phyloP scores from a whole-genome alignment of 345 rosid genomes.

The Lagerstroemia speciosa region DNA sequence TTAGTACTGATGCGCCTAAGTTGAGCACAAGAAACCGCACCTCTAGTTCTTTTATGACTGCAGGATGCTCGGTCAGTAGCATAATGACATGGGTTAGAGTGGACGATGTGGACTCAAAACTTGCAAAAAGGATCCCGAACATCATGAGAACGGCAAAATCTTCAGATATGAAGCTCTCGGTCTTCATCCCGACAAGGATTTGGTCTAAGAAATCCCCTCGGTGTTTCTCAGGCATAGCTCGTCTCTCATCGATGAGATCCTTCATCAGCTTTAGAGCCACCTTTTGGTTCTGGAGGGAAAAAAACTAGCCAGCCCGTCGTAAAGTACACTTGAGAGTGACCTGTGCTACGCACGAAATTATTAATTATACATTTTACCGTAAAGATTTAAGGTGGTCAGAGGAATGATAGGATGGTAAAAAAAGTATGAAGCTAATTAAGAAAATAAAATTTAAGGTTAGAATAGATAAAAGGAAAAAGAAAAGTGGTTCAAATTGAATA shows the following conservation, averaged over 20 bases:
- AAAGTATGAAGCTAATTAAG: too few species aligned
- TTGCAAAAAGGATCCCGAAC: constrained; percentile 21
- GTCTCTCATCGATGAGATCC: constrained; percentile 17
- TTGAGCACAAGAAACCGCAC: not conserved
- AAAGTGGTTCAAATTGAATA: too few species aligned
- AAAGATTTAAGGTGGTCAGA: too few species aligned
- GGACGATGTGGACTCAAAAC: constrained; percentile 29
- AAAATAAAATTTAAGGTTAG: too few species aligned
- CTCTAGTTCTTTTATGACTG: constrained; percentile 22
- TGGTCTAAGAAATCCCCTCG: constrained; percentile 25
- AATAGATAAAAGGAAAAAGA: too few species aligned
- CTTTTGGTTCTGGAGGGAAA: constrained; percentile 19
- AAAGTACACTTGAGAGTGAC: too few species aligned
- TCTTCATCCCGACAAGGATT: constrained; percentile 19
- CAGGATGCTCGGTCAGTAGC: constrained; percentile 20
- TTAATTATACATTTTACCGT: too few species aligned
- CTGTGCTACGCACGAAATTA: too few species aligned
- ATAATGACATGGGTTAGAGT: constrained; percentile 20
- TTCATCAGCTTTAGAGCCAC: constrained; percentile 17
- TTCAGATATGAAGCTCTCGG: constrained; percentile 13
- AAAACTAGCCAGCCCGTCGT: not conserved
- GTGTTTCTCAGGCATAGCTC: constrained; percentile 6
- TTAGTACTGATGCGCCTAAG: too few species aligned
- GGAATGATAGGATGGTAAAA: too few species aligned
- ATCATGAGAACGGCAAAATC: constrained; percentile 16